Percentiles rank a stretch among this genome's conserved stretches.
Conservation (phyloP, 192 early-diverging fungal genomes). For the Entrophospora sp. region DNA sequence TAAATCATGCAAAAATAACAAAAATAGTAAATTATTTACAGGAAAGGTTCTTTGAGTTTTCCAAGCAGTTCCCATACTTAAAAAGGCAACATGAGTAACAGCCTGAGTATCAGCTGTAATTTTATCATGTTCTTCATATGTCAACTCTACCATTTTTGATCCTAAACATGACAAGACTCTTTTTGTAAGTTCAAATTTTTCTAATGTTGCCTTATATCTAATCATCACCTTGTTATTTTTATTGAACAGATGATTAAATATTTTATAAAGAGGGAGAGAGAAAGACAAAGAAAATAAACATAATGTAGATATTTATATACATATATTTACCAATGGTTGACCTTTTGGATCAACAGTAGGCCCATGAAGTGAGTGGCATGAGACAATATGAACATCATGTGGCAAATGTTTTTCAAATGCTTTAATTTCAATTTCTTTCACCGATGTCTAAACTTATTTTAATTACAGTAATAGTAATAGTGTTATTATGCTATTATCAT, state of each 20-base stretch:
- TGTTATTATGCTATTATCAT: neutral
- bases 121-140: constrained; percentile 80
- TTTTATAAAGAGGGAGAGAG: no score
- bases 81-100: constrained; percentile 89
- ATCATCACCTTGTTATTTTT: constrained; percentile 63
- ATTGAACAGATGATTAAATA: no score
- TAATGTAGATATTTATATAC: no score
- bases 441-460: constrained; percentile 66
- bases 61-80: constrained; percentile 95
- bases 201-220: constrained; percentile 58
- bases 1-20: neutral
- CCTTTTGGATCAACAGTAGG: constrained; percentile 75
- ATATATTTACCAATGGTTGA: constrained; percentile 68
- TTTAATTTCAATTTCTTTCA: constrained; percentile 87
- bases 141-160: constrained; percentile 72
- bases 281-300: no score
- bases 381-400: constrained; percentile 85
- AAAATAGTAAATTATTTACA: constrained; percentile 31
- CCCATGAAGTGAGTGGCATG: constrained; percentile 94
- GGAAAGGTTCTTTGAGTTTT: constrained; percentile 71
- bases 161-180: constrained; percentile 66
- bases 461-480: neutral
- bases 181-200: constrained; percentile 49
- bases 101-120: constrained; percentile 98
- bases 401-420: constrained; percentile 87